phyloP scores from a whole-genome alignment of 495 filamentous ascomycete genomes.

The Tuber microsphaerosporum region DNA sequence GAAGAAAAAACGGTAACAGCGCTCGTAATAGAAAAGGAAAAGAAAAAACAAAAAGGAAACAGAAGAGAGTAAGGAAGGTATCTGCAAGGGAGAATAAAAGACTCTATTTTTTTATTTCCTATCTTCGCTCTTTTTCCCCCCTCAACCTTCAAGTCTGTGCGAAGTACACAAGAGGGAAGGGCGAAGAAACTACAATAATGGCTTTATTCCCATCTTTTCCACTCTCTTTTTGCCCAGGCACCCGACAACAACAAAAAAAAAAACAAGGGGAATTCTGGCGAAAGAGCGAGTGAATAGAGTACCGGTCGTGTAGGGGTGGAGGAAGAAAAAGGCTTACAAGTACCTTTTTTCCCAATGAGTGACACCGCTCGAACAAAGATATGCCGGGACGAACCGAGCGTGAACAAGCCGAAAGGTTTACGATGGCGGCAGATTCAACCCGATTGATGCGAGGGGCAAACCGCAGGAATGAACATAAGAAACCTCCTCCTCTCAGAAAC shows the following conservation, averaged over 20 bases:
- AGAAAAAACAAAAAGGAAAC: background rate
- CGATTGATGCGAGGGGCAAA: conserved; percentile 14
- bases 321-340: background rate
- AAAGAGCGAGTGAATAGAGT: background rate
- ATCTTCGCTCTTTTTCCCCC: background rate
- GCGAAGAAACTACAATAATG: background rate
- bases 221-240: background rate
- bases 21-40: background rate
- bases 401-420: conserved; percentile 7
- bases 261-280: background rate
- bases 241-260: background rate
- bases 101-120: background rate
- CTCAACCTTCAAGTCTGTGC: background rate
- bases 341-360: background rate
- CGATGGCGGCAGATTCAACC: conserved; percentile 17
- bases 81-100: background rate
- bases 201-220: background rate
- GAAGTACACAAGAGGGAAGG: background rate
- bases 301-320: background rate
- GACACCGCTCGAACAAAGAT: background rate
- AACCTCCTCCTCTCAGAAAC: background rate
- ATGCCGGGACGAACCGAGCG: conserved; percentile 34
- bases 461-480: conserved; percentile 12
- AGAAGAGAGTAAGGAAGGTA: background rate
- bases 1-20: background rate